phyloP scores from a whole-genome alignment of 2,329 filamentous ascomycete genomes.

The Ascochyta fabae region DNA sequence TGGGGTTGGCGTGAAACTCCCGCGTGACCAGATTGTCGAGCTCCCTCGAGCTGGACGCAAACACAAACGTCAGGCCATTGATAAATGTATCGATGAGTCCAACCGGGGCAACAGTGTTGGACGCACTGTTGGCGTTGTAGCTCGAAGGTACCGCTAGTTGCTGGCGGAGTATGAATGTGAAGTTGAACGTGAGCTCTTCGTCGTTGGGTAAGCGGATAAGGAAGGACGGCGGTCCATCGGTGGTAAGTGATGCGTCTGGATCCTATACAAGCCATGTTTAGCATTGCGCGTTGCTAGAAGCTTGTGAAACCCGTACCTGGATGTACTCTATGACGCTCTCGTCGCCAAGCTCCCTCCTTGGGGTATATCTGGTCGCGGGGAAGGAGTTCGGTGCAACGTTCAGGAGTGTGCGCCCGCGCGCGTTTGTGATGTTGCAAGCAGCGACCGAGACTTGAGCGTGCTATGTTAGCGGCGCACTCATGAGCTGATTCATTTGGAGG shows the following conservation, averaged over 20 bases:
- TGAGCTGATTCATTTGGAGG: background rate
- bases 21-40: conserved; percentile 92
- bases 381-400: conserved; percentile 85
- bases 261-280: conserved; percentile 64
- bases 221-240: conserved; percentile 67
- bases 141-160: conserved; percentile 52
- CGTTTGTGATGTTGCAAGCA: conserved; percentile 80
- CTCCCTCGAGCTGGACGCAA: conserved; percentile 83
- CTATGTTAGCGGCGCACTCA: conserved; percentile 35
- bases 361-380: conserved; percentile 79
- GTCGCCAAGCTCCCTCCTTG: conserved; percentile 75
- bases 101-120: conserved; percentile 55
- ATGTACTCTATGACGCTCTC: conserved; percentile 84
- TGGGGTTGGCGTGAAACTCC: conserved; percentile 96
- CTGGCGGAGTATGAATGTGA: conserved; percentile 81
- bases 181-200: conserved; percentile 91
- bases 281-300: conserved; percentile 6
- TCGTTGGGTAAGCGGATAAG: conserved; percentile 87
- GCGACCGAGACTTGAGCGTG: conserved; percentile 77
- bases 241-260: conserved; percentile 62
- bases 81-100: conserved; percentile 72
- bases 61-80: conserved; percentile 89
- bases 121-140: conserved; percentile 52
- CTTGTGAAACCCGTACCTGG: conserved; percentile 65
- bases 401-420: conserved; percentile 76